These are phyloP conservation scores for Halocafeteria seosinensis DNA, from an alignment of 108 stramenopile genomes.

Conservation along the genomic window DNA sequence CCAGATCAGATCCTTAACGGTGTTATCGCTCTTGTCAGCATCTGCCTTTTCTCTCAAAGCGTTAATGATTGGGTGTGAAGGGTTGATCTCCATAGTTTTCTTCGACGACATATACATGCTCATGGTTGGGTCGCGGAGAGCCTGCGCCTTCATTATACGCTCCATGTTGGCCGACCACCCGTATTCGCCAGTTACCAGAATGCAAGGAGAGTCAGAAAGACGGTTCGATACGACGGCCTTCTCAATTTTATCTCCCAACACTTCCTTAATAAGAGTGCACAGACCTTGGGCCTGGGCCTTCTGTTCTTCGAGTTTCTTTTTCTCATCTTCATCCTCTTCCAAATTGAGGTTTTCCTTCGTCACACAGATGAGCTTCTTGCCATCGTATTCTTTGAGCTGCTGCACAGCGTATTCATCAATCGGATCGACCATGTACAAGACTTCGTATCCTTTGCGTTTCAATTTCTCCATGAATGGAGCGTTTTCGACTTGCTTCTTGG, in stretches of 20 bases:
- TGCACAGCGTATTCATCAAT: constrained; percentile 99
- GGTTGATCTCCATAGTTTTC: constrained; percentile 99
- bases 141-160: constrained; percentile 99
- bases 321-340: constrained; percentile 85
- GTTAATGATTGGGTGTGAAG: constrained; percentile 86
- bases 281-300: constrained; percentile 89
- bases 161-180: constrained; percentile 99
- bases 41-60: constrained; percentile 95
- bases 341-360: constrained; percentile 96
- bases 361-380: constrained; percentile 96
- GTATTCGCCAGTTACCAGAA: constrained; percentile 96
- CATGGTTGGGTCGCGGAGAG: constrained; percentile 89
- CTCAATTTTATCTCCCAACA: constrained; percentile 99
- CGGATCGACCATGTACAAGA: constrained; percentile 97
- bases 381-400: constrained; percentile 99
- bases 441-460: constrained; percentile 99
- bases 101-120: constrained; percentile 95
- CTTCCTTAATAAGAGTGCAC: constrained; percentile 99
- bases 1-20: constrained; percentile 99
- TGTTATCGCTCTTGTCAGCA: constrained; percentile 95
- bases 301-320: constrained; percentile 89
- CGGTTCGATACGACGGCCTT: constrained; percentile 98
- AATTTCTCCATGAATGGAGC: constrained; percentile 99
- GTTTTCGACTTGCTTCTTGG: constrained; percentile 90
- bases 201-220: constrained; percentile 93